Percentiles rank a stretch among this genome's conserved stretches.
These are phyloP conservation scores for Talaromyces proteolyticus DNA, from an alignment of 495 filamentous ascomycete species.

Conservation along the genomic window DNA sequence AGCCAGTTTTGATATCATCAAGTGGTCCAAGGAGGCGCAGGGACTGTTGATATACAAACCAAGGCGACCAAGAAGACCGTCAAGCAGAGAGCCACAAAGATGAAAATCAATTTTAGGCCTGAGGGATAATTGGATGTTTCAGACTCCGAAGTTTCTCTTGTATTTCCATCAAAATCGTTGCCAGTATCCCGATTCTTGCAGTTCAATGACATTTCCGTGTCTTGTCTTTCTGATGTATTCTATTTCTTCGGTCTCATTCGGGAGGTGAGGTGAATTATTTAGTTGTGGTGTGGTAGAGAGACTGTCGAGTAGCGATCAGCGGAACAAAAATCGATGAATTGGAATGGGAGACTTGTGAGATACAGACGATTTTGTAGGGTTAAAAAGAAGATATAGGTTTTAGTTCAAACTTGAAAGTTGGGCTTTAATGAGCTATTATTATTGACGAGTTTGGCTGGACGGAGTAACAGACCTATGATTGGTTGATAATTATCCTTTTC, in stretches of 20 bases:
- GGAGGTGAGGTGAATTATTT: not conserved
- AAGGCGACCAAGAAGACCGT: slow-evolving; percentile 57
- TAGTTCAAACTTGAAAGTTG: too few species aligned
- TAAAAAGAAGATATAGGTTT: not conserved
- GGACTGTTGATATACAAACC: slow-evolving; percentile 21
- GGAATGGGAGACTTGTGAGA: not conserved
- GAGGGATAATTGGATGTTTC: slow-evolving; percentile 35
- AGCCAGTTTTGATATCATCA: not conserved
- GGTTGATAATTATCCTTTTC: not conserved
- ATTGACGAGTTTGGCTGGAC: too few species aligned
- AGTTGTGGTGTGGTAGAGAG: too few species aligned
- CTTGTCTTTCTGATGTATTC: not conserved
- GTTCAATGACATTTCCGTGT: not conserved
- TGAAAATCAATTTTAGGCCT: slow-evolving; percentile 35
- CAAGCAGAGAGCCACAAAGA: slow-evolving; percentile 45
- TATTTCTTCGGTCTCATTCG: not conserved
- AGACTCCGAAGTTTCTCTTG: slow-evolving; percentile 4
- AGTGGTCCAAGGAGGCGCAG: too few species aligned
- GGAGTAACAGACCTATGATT: not conserved
- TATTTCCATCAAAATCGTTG: not conserved
- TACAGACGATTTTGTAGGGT: not conserved
- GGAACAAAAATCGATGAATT: not conserved
- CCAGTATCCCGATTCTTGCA: not conserved
- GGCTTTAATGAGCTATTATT: too few species aligned
- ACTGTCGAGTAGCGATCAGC: not conserved